Conservation (phyloP, 371 early-diverging fungal genomes). For the Mucor ambiguus region DNA sequence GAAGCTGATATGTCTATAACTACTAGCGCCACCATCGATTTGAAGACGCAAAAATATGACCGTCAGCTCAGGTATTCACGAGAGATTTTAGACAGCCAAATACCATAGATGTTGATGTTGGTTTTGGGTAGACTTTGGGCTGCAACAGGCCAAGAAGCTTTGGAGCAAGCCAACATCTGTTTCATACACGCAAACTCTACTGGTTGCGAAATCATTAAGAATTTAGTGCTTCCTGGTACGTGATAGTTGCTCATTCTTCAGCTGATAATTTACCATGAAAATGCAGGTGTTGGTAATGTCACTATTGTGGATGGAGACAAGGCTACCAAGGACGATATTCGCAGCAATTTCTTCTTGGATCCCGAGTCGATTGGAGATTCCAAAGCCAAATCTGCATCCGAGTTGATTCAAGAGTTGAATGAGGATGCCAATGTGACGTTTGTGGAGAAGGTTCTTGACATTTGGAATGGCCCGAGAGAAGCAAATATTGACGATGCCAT, state of each 20-base stretch:
- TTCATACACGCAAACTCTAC: slow-evolving; percentile 83
- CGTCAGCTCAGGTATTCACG: slow-evolving; percentile 78
- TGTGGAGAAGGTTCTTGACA: slow-evolving; percentile 47
- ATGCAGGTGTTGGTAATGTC: slow-evolving; percentile 84
- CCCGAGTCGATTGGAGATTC: slow-evolving; percentile 60
- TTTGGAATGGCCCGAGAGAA: neutral
- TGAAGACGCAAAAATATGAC: slow-evolving; percentile 88
- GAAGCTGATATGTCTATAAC: slow-evolving; percentile 19
- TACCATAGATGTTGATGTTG: neutral
- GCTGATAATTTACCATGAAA: neutral
- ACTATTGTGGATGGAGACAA: slow-evolving; percentile 76
- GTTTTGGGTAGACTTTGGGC: slow-evolving; percentile 81
- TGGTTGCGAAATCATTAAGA: slow-evolving; percentile 92
- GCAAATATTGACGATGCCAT: neutral
- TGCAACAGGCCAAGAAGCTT: slow-evolving; percentile 84
- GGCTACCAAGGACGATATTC: slow-evolving; percentile 71
- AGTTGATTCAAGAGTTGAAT: slow-evolving; percentile 84
- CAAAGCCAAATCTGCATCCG: slow-evolving; percentile 66
- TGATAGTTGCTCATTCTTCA: neutral
- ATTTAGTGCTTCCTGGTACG: slow-evolving; percentile 92
- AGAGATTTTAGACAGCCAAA: neutral
- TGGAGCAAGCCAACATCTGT: slow-evolving; percentile 82
- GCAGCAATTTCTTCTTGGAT: slow-evolving; percentile 90
- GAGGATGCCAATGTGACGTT: slow-evolving; percentile 74
- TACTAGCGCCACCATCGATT: slow-evolving; percentile 36